Evolutionary conservation across 495 filamentous ascomycete species (phyloP).

Genomic region (Podospora anserina): DNA sequence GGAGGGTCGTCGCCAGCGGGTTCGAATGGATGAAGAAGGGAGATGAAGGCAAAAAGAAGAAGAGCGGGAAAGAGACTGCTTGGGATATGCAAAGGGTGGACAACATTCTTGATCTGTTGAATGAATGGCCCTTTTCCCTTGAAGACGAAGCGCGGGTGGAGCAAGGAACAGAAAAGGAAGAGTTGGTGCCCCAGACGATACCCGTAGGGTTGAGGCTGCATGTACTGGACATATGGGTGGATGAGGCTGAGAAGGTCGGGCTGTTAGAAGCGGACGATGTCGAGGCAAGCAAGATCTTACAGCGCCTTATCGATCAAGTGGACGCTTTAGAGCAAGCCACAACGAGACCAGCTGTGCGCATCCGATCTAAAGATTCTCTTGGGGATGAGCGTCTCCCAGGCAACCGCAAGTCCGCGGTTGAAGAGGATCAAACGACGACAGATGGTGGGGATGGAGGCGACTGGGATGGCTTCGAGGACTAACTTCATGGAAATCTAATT

Average conservation of each 20-base stretch:
- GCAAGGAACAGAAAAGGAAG: constrained; percentile 19
- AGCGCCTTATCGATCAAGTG: constrained; percentile 36
- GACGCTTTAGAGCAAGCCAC: constrained; percentile 46
- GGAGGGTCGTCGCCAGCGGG: constrained; percentile 66
- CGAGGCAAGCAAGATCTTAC: constrained; percentile 34
- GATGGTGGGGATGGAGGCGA: constrained; percentile 40
- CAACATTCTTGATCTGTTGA: constrained; percentile 39
- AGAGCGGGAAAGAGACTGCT: neutral
- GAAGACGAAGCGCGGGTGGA: constrained; percentile 37
- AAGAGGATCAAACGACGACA: constrained; percentile 37
- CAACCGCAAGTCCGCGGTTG: constrained; percentile 36
- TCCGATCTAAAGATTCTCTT: constrained; percentile 66
- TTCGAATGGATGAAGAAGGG: constrained; percentile 55
- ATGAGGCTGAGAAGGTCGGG: constrained; percentile 71
- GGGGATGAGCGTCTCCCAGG: constrained; percentile 68
- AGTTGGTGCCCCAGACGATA: constrained; percentile 42
- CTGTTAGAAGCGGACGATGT: constrained; percentile 48
- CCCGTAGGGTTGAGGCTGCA: constrained; percentile 85
- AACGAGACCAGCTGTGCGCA: constrained; percentile 69
- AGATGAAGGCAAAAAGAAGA: constrained; percentile 18
- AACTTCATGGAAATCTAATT: neutral
- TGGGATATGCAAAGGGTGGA: constrained; percentile 39
- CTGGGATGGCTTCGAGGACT: constrained; percentile 76
- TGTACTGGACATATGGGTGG: constrained; percentile 85
- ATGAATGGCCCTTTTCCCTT: constrained; percentile 44